Percentiles rank a stretch among this genome's conserved stretches.
Conservation (phyloP, 148 eudicot species). For the Fallopia convolvulus region DNA sequence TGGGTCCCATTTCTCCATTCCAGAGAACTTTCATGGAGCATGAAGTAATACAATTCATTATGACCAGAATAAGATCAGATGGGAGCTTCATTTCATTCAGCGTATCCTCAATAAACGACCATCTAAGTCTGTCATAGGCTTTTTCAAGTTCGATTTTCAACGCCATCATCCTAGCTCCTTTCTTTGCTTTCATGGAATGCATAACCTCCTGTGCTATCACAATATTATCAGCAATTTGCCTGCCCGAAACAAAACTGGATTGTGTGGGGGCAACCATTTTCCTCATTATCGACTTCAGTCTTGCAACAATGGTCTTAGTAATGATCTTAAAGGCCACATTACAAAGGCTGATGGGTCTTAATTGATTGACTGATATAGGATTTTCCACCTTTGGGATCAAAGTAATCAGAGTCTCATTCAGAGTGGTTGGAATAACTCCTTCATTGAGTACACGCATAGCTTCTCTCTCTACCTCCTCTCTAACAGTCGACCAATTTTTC, state of each 20-base stretch:
- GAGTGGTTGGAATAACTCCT: not conserved
- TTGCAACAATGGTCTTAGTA: not conserved
- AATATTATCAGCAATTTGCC: not conserved
- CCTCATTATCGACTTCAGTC: not conserved
- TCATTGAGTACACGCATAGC: not conserved
- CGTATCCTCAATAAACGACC: not conserved
- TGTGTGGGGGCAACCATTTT: not conserved
- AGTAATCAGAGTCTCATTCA: not conserved
- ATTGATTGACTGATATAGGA: not conserved
- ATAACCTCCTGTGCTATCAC: not conserved
- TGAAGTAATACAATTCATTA: not conserved
- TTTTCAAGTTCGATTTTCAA: not conserved
- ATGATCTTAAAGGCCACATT: not conserved
- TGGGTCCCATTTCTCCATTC: not conserved
- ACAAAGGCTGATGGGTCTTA: not conserved
- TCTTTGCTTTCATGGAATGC: not conserved
- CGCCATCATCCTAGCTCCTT: not conserved
- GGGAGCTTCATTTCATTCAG: not conserved
- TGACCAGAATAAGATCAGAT: fast-evolving
- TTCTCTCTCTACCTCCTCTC: not conserved
- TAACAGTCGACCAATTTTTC: not conserved
- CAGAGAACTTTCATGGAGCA: not conserved
- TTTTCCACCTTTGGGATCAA: not conserved
- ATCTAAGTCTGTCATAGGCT: not conserved
- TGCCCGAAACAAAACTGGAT: not conserved